Conservation (phyloP, 2,329 filamentous ascomycete species). For the Monosporascus sp. region DNA sequence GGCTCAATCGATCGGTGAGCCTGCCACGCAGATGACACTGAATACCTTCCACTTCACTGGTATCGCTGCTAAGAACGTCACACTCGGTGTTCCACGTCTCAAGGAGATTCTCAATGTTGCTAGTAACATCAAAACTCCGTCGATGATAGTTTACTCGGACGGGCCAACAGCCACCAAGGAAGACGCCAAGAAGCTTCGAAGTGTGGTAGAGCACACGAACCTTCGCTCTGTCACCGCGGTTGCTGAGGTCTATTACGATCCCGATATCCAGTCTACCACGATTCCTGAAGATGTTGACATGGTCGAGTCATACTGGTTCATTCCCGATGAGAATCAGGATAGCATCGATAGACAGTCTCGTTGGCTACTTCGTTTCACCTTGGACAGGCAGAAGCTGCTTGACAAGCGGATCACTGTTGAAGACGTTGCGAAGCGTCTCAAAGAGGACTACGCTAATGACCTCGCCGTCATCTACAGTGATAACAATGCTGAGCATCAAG, state of each 20-base stretch:
- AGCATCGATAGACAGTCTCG: constrained; percentile 72
- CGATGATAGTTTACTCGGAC: constrained; percentile 86
- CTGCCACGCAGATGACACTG: constrained; percentile 97
- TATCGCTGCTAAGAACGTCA: constrained; percentile 99
- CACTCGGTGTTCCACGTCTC: constrained; percentile 94
- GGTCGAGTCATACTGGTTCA: constrained; percentile 94
- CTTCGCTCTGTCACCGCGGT: constrained; percentile 84
- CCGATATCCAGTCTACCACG: constrained; percentile 76
- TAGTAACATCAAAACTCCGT: constrained; percentile 96
- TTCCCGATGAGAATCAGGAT: constrained; percentile 69
- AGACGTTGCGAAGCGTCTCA: constrained; percentile 85
- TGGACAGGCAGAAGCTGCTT: constrained; percentile 89
- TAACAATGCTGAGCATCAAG: constrained; percentile 92
- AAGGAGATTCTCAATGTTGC: constrained; percentile 99
- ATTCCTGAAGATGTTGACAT: constrained; percentile 88
- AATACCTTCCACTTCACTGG: constrained; percentile 99
- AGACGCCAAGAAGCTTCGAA: constrained; percentile 78
- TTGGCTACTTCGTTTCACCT: constrained; percentile 89
- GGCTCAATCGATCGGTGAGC: constrained; percentile 97
- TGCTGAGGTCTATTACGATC: constrained; percentile 97
- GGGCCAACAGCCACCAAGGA: constrained; percentile 63
- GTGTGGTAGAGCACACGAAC: constrained; percentile 88
- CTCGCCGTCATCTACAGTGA: constrained; percentile 94
- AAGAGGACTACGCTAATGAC: constrained; percentile 78
- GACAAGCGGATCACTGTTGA: constrained; percentile 91